Percentiles rank a stretch among this genome's conserved stretches.
Conservation (phyloP, 2,329 filamentous ascomycete species). For the Juglanconis oblonga region DNA sequence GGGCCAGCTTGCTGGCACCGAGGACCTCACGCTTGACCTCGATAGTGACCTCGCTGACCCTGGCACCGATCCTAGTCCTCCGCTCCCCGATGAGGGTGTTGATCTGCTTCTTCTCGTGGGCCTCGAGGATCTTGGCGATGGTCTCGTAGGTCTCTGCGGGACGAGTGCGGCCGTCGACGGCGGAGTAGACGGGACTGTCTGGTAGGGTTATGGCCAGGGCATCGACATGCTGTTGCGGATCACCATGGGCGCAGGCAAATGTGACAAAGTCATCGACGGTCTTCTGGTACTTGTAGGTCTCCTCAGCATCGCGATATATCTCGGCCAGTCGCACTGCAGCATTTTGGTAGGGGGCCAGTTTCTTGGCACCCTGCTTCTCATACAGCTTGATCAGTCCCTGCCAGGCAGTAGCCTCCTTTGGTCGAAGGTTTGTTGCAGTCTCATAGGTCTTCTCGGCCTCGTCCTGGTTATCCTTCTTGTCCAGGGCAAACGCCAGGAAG, state of each 20-base stretch:
- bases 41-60: conserved; percentile 74
- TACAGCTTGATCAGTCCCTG: conserved; percentile 85
- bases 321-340: conserved; percentile 72
- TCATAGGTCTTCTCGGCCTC: conserved; percentile 76
- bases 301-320: conserved; percentile 66
- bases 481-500: conserved; percentile 82
- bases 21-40: conserved; percentile 89
- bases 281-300: conserved; percentile 61
- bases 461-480: conserved; percentile 69
- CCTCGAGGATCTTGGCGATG: conserved; percentile 79
- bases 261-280: conserved; percentile 77
- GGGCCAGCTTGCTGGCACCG: conserved; percentile 70
- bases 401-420: conserved; percentile 80
- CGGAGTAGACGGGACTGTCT: conserved; percentile 73
- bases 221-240: conserved; percentile 69
- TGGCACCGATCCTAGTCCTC: conserved; percentile 81
- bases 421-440: conserved; percentile 68
- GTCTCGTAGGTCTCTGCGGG: conserved; percentile 78
- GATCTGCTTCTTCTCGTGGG: conserved; percentile 83
- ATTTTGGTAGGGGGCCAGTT: conserved; percentile 70
- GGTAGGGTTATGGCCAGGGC: conserved; percentile 77
- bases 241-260: conserved; percentile 71
- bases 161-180: conserved; percentile 78
- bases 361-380: conserved; percentile 69
- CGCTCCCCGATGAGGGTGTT: conserved; percentile 88